Base-by-base conservation (phyloP, 768 basidiomycete species). In the Rubroboletus satanas region DNA sequence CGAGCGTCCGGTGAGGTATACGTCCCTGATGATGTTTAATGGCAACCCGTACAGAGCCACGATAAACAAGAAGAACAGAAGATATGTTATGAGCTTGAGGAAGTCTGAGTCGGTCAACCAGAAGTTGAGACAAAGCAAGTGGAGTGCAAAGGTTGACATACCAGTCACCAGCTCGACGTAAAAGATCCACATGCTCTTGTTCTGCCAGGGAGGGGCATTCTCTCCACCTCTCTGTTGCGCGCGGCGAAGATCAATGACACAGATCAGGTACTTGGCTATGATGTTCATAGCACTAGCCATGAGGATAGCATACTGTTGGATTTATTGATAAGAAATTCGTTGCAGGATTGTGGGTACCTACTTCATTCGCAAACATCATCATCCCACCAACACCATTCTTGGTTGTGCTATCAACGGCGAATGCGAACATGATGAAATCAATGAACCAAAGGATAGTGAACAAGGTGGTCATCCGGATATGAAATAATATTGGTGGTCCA, bases 161-260 rank as follows among this genome's bases (percentile, higher is more conserved):
- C 96, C 94, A 39, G 94, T 95, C 28, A 79, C 77, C 49, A 98
- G 74, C 66, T 98, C 97, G 54, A 98, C 84, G 67, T 98, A 98
- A 75, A 97, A 98, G 9, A 90, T 77, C 79, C 85, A 95, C 86
- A 98, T 95, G 75, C 91, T 93, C 78, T 98, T 98, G 66, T 94
- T 88, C 71, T 99, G 95, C 97, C 97, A 98, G 45, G 87, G 83
- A 58, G 93, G 87, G 2, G 90, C 85, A 69, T 88, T 88, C 70
- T 89, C 90, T 31, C 90, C 90, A 36, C 91, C 91, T 53, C 87
- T 73, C 49, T 77, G 75, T 45, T 84, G 81, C 2, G 94, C 93
- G 23, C 92, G 80, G 29, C 90, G 79, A 45, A 93, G 73, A 68
- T 99, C 97, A 57, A 90, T 80, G 15, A 87, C 71, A 41, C 88